phyloP scores from a whole-genome alignment of 2,329 filamentous ascomycete genomes.

The Aspergillus terreus region DNA sequence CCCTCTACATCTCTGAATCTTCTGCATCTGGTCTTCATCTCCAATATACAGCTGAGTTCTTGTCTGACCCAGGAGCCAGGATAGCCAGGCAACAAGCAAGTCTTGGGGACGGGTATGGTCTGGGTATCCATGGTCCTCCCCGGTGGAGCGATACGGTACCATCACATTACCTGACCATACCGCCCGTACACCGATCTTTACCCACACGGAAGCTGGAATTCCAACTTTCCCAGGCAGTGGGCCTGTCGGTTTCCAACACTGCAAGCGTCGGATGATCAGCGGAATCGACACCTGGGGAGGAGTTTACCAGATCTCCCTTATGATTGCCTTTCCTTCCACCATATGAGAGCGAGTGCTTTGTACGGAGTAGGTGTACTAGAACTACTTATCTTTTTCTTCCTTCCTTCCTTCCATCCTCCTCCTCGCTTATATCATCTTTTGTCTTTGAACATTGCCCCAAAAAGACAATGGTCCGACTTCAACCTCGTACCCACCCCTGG shows the following conservation, averaged over 20 bases:
- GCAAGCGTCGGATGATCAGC: constrained; percentile 24
- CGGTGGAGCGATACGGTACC: background rate
- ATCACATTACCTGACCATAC: background rate
- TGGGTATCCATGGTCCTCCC: background rate
- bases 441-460: no score
- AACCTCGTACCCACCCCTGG: background rate
- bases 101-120: no score
- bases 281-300: constrained; percentile 14
- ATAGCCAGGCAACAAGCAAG: no score
- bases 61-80: no score
- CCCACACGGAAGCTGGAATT: background rate
- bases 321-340: background rate
- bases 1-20: no score
- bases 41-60: no score
- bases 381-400: no score
- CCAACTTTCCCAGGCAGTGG: constrained; percentile 6
- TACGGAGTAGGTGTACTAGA: no score
- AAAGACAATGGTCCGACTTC: no score
- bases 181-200: background rate
- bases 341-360: background rate
- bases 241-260: constrained; percentile 10
- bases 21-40: no score
- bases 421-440: no score
- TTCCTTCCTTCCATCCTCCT: no score
- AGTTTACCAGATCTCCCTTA: constrained; percentile 8